Percentiles rank a stretch among this genome's conserved stretches.
These are phyloP conservation scores for Aquilaria yunnanensis DNA, from an alignment of 345 rosid species.

Conservation along the genomic window DNA sequence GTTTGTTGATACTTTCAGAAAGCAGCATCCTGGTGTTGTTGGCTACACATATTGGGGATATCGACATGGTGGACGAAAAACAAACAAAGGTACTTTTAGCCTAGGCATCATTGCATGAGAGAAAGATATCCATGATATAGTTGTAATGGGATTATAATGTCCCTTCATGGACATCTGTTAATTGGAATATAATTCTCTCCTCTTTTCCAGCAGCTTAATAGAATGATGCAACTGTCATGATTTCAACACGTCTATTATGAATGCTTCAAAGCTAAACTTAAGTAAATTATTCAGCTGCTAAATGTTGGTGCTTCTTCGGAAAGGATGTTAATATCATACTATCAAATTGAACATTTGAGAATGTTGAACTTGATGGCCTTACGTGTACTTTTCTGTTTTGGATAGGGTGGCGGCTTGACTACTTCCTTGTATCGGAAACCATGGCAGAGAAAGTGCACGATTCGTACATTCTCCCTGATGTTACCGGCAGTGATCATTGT, in stretches of 20 bases:
- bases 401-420: slow-evolving; percentile 98
- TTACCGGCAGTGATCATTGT: slow-evolving; percentile 85
- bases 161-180: no score
- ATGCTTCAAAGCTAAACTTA: no score
- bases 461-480: slow-evolving; percentile 82
- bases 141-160: no score
- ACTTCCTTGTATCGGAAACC: slow-evolving; percentile 84
- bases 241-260: no score
- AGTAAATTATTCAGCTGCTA: no score
- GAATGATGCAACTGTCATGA: no score
- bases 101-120: background rate
- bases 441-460: slow-evolving; percentile 71
- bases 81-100: slow-evolving; percentile 55
- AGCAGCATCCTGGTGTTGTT: slow-evolving; percentile 72
- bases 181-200: background rate
- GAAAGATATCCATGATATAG: no score
- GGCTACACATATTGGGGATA: slow-evolving; percentile 98
- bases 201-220: no score
- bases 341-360: no score
- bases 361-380: no score
- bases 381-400: slow-evolving; percentile 5
- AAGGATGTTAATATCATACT: no score
- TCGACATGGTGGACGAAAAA: slow-evolving; percentile 74
- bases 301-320: no score
- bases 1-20: slow-evolving; percentile 87